A percentile compares a stretch with the other conserved stretches of the same genome.
Conservation (phyloP, 163 green algal species). For the Scenedesmus sp. region DNA sequence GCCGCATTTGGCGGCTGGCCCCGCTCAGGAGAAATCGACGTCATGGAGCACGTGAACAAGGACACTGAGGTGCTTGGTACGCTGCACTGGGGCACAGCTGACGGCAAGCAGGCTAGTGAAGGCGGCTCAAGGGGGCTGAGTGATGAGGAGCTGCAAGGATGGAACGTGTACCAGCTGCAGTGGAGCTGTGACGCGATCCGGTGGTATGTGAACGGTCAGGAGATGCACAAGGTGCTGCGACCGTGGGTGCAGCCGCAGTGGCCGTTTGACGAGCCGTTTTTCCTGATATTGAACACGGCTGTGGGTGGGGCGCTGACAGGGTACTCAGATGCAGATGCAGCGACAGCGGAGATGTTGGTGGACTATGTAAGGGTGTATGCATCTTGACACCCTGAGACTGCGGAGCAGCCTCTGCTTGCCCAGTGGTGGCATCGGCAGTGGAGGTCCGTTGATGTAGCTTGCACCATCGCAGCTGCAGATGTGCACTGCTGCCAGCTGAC, state of each 20-base stretch:
- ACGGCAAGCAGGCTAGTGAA: not conserved
- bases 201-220: slow-evolving; percentile 28
- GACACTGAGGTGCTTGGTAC: slow-evolving; percentile 8
- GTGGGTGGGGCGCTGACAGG: slow-evolving; percentile 1
- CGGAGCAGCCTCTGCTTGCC: not conserved
- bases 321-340: not conserved
- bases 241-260: not conserved
- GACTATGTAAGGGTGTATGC: slow-evolving; percentile 26
- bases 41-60: slow-evolving; percentile 40
- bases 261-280: slow-evolving; percentile 35
- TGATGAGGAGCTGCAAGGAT: not conserved
- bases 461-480: no score
- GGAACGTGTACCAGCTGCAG: slow-evolving; percentile 2
- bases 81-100: slow-evolving; percentile 2
- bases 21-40: slow-evolving; percentile 37
- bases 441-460: not conserved
- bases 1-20: slow-evolving; percentile 31
- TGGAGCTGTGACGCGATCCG: slow-evolving; percentile 8
- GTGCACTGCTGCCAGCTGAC: no score
- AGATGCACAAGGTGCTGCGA: not conserved
- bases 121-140: not conserved
- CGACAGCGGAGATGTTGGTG: slow-evolving; percentile 17
- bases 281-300: slow-evolving; percentile 17
- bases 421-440: not conserved
- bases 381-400: not conserved